phyloP scores from a whole-genome alignment of 177 flowering plant species.

The Tripterygium wilfordii region DNA sequence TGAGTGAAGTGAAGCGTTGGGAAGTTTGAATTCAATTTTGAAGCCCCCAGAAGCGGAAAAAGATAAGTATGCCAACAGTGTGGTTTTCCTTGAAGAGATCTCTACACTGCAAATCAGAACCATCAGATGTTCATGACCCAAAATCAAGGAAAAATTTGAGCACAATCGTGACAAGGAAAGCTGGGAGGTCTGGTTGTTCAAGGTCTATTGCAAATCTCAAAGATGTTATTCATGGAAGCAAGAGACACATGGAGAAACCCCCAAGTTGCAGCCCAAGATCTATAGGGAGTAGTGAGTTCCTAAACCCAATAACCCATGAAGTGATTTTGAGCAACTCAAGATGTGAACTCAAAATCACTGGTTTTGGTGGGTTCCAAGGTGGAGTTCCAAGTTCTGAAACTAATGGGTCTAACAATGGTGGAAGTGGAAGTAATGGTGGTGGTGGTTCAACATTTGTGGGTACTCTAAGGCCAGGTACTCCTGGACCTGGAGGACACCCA shows the following conservation, averaged over 20 bases:
- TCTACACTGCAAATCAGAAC: conserved; percentile 70
- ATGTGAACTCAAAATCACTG: conserved; percentile 79
- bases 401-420: too few relatives aligned
- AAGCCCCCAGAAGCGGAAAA: conserved; percentile 9
- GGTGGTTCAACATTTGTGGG: conserved; percentile 65
- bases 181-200: conserved; percentile 54
- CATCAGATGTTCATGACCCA: conserved; percentile 75
- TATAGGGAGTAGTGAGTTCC: conserved; percentile 80
- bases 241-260: conserved; percentile 17
- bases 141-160: conserved; percentile 34
- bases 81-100: conserved; percentile 55
- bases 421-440: conserved; percentile 20
- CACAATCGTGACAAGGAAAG: conserved; percentile 40
- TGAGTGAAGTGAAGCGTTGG: too few relatives aligned
- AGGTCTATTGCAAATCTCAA: conserved; percentile 27
- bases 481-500: conserved; percentile 72
- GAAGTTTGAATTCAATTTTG: too few relatives aligned
- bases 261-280: conserved; percentile 80
- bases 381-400: too few relatives aligned
- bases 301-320: conserved; percentile 83
- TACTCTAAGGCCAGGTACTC: conserved; percentile 81
- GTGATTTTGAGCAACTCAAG: conserved; percentile 63
- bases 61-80: conserved; percentile 51
- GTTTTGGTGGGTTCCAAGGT: conserved; percentile 33
- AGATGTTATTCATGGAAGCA: conserved; percentile 23